These are phyloP conservation scores for Petunia axillaris DNA, from an alignment of 257 asterid genomes.

Conservation along the genomic window DNA sequence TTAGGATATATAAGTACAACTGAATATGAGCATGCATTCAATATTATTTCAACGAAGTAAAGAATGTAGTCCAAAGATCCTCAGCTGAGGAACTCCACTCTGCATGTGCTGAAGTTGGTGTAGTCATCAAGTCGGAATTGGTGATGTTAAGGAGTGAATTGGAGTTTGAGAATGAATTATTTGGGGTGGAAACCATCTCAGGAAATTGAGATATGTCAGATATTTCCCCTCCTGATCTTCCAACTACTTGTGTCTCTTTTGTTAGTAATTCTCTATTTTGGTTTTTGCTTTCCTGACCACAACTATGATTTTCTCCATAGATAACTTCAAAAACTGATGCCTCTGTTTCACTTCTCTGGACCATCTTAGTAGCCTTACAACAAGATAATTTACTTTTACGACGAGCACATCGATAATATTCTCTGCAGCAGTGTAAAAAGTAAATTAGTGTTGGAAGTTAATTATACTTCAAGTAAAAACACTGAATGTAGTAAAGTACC, in stretches of 20 bases:
- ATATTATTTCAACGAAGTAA: too few species aligned
- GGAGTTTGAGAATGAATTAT: neutral
- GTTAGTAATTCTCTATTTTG: too few species aligned
- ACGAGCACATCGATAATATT: neutral
- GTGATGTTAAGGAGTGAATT: neutral
- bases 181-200: too few species aligned
- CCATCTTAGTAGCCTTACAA: neutral
- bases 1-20: too few species aligned
- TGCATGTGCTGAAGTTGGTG: slow-evolving; percentile 11
- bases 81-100: neutral
- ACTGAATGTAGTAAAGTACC: too few species aligned
- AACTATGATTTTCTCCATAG: too few species aligned
- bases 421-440: neutral
- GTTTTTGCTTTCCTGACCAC: too few species aligned
- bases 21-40: too few species aligned
- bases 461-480: neutral
- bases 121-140: neutral
- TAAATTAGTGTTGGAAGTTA: neutral
- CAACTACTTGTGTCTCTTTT: too few species aligned
- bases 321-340: neutral
- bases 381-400: neutral
- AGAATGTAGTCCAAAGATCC: neutral
- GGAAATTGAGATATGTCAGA: too few species aligned
- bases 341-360: neutral
- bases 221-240: too few species aligned